Conservation (phyloP, 169 alveolate species). For the Plasmodium knowlesi region DNA sequence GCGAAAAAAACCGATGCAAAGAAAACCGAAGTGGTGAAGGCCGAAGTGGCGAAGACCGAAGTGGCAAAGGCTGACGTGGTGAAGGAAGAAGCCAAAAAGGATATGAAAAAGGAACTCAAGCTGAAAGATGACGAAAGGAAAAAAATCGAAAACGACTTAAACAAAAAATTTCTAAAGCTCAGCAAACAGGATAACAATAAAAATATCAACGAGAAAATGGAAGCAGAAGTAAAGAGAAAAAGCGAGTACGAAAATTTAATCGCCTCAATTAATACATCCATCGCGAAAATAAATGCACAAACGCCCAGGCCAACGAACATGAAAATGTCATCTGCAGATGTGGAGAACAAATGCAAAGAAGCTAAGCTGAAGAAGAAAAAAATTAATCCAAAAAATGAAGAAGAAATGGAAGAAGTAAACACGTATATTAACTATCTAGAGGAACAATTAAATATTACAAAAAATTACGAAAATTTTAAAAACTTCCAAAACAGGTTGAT, state of each 20-base stretch:
- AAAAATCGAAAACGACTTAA: constrained; percentile 55
- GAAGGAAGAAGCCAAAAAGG: constrained; percentile 27
- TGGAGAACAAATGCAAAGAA: constrained; percentile 54
- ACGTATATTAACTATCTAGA: constrained; percentile 60
- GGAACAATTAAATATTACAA: constrained; percentile 63
- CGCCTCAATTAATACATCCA: constrained; percentile 10
- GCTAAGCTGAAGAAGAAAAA: constrained; percentile 53
- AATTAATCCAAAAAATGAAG: constrained; percentile 44
- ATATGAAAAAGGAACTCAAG: constrained; percentile 37
- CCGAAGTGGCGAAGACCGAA: not conserved
- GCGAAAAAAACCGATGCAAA: not conserved
- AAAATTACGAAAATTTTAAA: constrained; percentile 68
- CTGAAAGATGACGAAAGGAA: constrained; percentile 67
- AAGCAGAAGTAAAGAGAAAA: constrained; percentile 52
- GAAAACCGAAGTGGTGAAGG: not conserved
- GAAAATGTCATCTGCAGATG: constrained; percentile 42
- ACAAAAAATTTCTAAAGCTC: constrained; percentile 50
- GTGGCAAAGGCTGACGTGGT: too few relatives aligned
- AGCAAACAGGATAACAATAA: constrained; percentile 34
- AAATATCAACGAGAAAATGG: constrained; percentile 55
- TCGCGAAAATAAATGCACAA: constrained; percentile 37
- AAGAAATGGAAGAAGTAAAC: constrained; percentile 69
- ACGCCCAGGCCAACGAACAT: constrained; percentile 32
- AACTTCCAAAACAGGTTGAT: constrained; percentile 38
- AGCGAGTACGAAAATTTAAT: constrained; percentile 30